Evolutionary conservation across 108 stramenopile genomes (phyloP), one percentile per base, ranked within the genome.

Genomic region (Cyclotella sp.): DNA sequence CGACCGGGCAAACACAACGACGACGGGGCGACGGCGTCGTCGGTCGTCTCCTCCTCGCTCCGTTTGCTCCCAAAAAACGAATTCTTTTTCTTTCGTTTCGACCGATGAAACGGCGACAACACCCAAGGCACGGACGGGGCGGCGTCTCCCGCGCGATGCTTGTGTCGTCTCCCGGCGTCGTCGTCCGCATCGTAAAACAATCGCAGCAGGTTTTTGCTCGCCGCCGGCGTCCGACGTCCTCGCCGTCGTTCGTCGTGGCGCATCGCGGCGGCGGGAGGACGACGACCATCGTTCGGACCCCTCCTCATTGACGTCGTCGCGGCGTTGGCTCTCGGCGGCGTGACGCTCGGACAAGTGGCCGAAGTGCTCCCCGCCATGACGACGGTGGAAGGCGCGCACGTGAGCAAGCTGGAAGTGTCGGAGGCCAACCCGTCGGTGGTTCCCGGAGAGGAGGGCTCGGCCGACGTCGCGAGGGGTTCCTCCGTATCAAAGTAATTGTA

Each of bases 311-410:
- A n/a, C 34, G 34, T 34, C 49, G 16, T 51, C 49, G 16, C 49
- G 6, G 9, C 14, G 39, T 15, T 41, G 6, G 7, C 15, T 18
- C 61, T 3, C 3, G 61, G 18, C 0, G 26, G 24, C 24, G 55
- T 58, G 10, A 28, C 26, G 24, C 55, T 58, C 3, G 61, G 61
- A 40, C 34, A 62, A 2, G 29, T 30, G 16, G 61, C 39, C 14
- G 61, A 62, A 8, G 61, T 62, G 10, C 39, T 41, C 16, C 29
- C 61, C 24, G 61, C 61, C 15, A 62, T 62, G 14, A 62, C 39
- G 9, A 41, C 40, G 22, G 61, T 34, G 34, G 40, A 62, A 11
- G 61, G 61, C 3, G 61, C 61, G 39, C 61, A 62, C 6, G 61
- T 62, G 18, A 18, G 13, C 10, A 40, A 18, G 19, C 34, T 40